Percentiles rank a stretch among this genome's conserved stretches.
phyloP scores from a whole-genome alignment of 148 eudicot genomes.

The Rhododendron simsii region DNA sequence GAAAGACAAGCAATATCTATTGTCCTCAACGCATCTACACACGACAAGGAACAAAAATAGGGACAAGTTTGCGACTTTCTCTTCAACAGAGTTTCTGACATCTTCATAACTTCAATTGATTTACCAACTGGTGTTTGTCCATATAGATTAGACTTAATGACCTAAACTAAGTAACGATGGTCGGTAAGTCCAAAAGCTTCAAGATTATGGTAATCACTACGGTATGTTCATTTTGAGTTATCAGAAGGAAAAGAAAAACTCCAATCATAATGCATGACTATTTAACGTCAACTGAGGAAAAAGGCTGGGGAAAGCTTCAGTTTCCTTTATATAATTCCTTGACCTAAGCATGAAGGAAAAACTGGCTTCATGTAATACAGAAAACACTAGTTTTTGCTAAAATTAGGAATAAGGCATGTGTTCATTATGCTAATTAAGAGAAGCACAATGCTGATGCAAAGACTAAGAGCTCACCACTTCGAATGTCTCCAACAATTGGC shows the following conservation, averaged over 20 bases:
- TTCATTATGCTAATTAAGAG: not conserved
- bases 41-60: not conserved
- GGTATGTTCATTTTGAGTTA: not conserved
- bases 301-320: not conserved
- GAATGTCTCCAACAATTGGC: slow-evolving; percentile 73
- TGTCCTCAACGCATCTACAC: not conserved
- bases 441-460: slow-evolving; percentile 4
- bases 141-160: not conserved
- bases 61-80: not conserved
- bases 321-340: not conserved
- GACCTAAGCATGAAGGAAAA: not conserved
- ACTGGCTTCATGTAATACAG: not conserved
- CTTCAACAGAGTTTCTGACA: not conserved
- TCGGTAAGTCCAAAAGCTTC: not conserved
- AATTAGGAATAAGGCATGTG: not conserved
- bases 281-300: not conserved
- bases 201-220: not conserved
- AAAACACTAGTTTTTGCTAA: not conserved
- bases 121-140: not conserved
- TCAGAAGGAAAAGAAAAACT: not conserved
- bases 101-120: not conserved
- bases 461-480: slow-evolving; percentile 61
- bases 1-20: not conserved
- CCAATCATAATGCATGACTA: not conserved
- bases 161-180: not conserved